phyloP scores from a whole-genome alignment of 106 monocot genomes.

The Hemerocallis citrina region DNA sequence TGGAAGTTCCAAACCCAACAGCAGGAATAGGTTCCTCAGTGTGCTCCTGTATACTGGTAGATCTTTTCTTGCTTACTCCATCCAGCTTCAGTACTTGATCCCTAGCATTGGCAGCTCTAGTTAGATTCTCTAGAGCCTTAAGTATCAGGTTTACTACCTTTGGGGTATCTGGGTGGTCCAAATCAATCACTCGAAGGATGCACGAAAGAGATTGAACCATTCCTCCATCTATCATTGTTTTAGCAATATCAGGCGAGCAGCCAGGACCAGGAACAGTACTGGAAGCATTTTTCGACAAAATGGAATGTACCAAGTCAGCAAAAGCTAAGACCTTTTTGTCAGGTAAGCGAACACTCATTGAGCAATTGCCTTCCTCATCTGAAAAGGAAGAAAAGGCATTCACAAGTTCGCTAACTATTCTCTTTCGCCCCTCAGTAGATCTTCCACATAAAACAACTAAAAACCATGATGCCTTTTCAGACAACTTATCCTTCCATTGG shows the following conservation, averaged over 20 bases:
- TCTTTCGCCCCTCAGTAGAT: constrained; percentile 57
- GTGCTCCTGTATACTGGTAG: constrained; percentile 20
- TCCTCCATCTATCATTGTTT: constrained; percentile 75
- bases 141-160: constrained; percentile 58
- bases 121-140: constrained; percentile 66
- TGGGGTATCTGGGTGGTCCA: constrained; percentile 67
- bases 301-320: constrained; percentile 50
- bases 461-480: constrained; percentile 67
- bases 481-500: constrained; percentile 48
- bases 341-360: constrained; percentile 33
- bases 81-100: constrained; percentile 46
- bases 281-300: constrained; percentile 55
- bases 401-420: constrained; percentile 58
- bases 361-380: constrained; percentile 23
- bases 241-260: constrained; percentile 71
- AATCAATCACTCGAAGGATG: constrained; percentile 51
- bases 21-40: constrained; percentile 17
- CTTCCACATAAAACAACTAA: constrained; percentile 59
- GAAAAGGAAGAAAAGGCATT: constrained; percentile 44
- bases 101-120: constrained; percentile 61
- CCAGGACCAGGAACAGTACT: constrained; percentile 45
- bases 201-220: constrained; percentile 49
- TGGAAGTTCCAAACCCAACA: background rate
- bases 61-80: constrained; percentile 22
- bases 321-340: constrained; percentile 43